These are phyloP conservation scores for Rasamsonia emersonii DNA, from an alignment of 2,329 filamentous ascomycete species.

Conservation along the genomic window DNA sequence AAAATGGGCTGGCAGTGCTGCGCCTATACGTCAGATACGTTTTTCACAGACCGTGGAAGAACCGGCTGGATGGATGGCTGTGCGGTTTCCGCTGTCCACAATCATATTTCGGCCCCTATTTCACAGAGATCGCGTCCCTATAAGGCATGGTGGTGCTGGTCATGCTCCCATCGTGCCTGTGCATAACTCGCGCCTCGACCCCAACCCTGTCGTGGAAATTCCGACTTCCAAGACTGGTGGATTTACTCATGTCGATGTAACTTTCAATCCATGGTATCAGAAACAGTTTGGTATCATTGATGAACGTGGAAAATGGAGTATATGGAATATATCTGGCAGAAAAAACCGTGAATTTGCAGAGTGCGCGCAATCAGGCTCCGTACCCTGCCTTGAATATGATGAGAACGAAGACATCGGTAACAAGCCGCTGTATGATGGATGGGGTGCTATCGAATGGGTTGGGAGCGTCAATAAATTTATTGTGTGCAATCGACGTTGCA, in stretches of 20 bases:
- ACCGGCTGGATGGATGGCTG: constrained; percentile 40
- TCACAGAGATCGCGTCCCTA: constrained; percentile 20
- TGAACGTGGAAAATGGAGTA: constrained; percentile 44
- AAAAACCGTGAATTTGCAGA: constrained; percentile 20
- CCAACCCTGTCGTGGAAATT: constrained; percentile 40
- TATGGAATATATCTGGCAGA: constrained; percentile 37
- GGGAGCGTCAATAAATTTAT: constrained; percentile 34
- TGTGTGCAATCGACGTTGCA: constrained; percentile 42
- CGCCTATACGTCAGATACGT: constrained; percentile 46
- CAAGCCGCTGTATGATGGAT: constrained; percentile 30
- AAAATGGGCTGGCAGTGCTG: constrained; percentile 41
- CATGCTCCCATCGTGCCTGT: constrained; percentile 8
- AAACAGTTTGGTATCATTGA: constrained; percentile 50
- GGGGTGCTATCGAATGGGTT: constrained; percentile 36
- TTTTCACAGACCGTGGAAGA: constrained; percentile 40
- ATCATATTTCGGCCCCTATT: constrained; percentile 40
- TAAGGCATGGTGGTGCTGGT: constrained; percentile 11
- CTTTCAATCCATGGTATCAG: constrained; percentile 53
- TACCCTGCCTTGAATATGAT: constrained; percentile 16
- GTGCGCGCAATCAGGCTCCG: constrained; percentile 21
- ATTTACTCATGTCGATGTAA: constrained; percentile 43
- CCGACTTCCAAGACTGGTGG: constrained; percentile 36
- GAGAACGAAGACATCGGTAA: constrained; percentile 9
- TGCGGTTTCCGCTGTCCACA: constrained; percentile 39
- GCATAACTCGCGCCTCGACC: constrained; percentile 37